Percentiles rank a stretch among this genome's conserved stretches.
These are phyloP conservation scores for Omphalotus guepiniiformis DNA, from an alignment of 768 basidiomycete species.

Conservation along the genomic window DNA sequence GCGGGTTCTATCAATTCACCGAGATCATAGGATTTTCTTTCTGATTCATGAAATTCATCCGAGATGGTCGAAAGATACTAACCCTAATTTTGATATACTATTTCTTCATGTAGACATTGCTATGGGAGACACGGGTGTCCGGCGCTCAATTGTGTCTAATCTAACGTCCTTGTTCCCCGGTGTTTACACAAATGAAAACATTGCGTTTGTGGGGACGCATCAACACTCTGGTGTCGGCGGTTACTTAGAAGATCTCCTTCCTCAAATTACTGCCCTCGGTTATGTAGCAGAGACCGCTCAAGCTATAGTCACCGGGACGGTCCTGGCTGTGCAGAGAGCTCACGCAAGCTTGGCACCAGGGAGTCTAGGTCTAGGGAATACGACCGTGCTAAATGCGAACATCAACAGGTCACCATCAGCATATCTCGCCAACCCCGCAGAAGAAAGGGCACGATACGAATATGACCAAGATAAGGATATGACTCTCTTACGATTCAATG, in stretches of 20 bases:
- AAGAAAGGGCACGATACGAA: conserved; percentile 61
- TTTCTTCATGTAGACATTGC: conserved; percentile 57
- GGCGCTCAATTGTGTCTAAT: conserved; percentile 59
- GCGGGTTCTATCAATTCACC: too few relatives aligned
- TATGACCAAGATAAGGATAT: conserved; percentile 75
- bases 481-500: conserved; percentile 64
- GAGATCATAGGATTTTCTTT: too few relatives aligned
- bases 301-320: conserved; percentile 68
- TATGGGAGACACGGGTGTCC: conserved; percentile 77
- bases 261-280: conserved; percentile 70
- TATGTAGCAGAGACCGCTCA: conserved; percentile 69
- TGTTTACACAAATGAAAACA: conserved; percentile 64
- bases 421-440: conserved; percentile 70
- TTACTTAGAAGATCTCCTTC: conserved; percentile 74
- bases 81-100: too few relatives aligned
- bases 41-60: too few relatives aligned
- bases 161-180: conserved; percentile 56
- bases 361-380: conserved; percentile 60
- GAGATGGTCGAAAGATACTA: too few relatives aligned
- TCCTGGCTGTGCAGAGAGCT: conserved; percentile 64
- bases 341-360: conserved; percentile 60
- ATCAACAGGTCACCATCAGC: conserved; percentile 74
- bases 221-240: conserved; percentile 76
- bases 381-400: conserved; percentile 64
- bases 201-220: conserved; percentile 74